Evolutionary conservation across 768 basidiomycete genomes (phyloP).

Genomic region (Termitomyces eurrhizus): DNA sequence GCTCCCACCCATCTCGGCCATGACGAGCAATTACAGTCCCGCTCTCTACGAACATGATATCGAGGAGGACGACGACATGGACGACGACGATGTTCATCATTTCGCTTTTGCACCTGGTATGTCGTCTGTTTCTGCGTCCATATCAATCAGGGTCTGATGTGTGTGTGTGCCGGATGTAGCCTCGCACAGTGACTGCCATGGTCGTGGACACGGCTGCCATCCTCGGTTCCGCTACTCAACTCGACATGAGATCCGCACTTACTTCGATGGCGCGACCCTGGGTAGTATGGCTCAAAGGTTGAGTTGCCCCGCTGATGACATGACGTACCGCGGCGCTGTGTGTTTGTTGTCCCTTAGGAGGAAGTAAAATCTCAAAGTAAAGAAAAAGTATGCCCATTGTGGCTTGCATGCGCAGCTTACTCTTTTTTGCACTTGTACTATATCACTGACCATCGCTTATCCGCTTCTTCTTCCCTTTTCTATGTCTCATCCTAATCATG

Average conservation of each 20-base stretch:
- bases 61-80: background rate
- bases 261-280: conserved; percentile 6
- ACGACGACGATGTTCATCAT: background rate
- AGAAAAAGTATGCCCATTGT: background rate
- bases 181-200: background rate
- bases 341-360: background rate
- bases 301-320: background rate
- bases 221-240: conserved; percentile 10
- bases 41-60: background rate
- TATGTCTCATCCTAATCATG: background rate
- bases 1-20: background rate
- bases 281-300: background rate
- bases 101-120: conserved; percentile 6
- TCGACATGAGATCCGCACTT: background rate
- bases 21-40: background rate
- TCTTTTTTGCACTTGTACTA: background rate
- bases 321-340: background rate
- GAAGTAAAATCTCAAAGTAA: background rate
- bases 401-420: background rate
- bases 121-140: background rate
- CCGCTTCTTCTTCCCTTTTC: background rate
- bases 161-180: background rate
- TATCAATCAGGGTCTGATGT: background rate
- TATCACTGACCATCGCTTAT: background rate
- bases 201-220: background rate